Base-by-base conservation (phyloP, 2,329 filamentous ascomycete genomes). In the Verruconis gallopava region DNA sequence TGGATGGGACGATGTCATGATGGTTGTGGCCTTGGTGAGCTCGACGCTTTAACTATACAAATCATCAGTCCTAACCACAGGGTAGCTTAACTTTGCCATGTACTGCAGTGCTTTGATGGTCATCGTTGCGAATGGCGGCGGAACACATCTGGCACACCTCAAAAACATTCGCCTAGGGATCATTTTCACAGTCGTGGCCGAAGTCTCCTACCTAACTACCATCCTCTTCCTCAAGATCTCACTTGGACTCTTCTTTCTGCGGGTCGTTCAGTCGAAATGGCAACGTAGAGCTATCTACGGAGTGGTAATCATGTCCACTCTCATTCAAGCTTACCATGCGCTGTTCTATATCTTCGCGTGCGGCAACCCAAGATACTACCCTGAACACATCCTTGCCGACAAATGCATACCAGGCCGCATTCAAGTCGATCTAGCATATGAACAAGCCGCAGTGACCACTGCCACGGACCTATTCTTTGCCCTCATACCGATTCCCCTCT, bases 141-240 rank as follows among this genome's bases (percentile, higher is more conserved):
- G 42, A 5, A 44, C 42, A n/a, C 35, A 44, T n/a, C 12, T 32
- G n/a, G 25, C 37, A 28, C 12, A 19, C 21, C 14, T 20, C 13
- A 25, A 17, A 22, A 21, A 3, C 19, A 30, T 32, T 3, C 38
- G 21, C 14, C 18, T 25, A 15, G 42, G 33, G 33, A 42, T 40
- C 21, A 34, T 5, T 18, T 44, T 22, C 3, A 40, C 53, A 2
- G 47, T 60, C 9, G 48, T 59, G 2, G 53, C 55, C 33, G 59
- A 66, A 43, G 53, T 52, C 11, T 53, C 61, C 2, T 66, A 66
- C 46, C 47, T 65, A 28, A 44, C 58, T 13, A 55, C 61, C 1
- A 58, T 62, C 46, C 58, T 63, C 46, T 49, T 59, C 14, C 48
- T 67, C 46, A 69, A 69, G 47, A 57, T 66, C 19, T 66, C 65